Conservation (phyloP, 2,329 filamentous ascomycete genomes). For the Magnaporthales sp. region DNA sequence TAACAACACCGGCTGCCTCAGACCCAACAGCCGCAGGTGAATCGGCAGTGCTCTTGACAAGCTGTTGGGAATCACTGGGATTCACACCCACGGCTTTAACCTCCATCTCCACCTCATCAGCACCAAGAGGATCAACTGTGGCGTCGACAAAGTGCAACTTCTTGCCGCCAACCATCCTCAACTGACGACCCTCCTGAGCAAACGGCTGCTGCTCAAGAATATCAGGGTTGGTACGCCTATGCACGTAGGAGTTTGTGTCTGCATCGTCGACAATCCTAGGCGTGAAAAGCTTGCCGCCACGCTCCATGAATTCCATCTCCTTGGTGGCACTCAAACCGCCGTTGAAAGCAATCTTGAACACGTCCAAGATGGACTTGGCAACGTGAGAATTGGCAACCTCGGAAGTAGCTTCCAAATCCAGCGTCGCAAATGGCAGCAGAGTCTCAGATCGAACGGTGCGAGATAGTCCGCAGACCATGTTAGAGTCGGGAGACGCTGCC, state of each 20-base stretch:
- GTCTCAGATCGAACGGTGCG: conserved; percentile 38
- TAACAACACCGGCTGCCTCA: conserved; percentile 14
- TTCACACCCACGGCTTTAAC: conserved; percentile 20
- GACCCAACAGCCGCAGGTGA: conserved; percentile 7
- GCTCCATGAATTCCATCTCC: conserved; percentile 10
- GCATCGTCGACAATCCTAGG: conserved; percentile 5
- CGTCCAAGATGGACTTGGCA: conserved; percentile 2
- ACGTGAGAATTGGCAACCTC: conserved; percentile 9
- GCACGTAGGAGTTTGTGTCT: conserved; percentile 7
- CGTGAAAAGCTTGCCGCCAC: conserved; percentile 2
- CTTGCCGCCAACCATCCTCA: conserved; percentile 13
- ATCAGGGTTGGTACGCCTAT: conserved; percentile 6
- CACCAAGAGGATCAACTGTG: conserved; percentile 2
- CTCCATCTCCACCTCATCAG: conserved; percentile 16
- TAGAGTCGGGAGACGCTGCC: conserved; percentile 26
- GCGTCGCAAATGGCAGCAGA: conserved; percentile 17
- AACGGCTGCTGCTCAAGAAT: conserved; percentile 7
- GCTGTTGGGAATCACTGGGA: conserved; percentile 17
- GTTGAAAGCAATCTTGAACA: conserved; percentile 5
- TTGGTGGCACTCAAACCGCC: background rate
- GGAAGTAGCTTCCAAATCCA: conserved; percentile 18
- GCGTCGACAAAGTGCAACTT: conserved; percentile 14
- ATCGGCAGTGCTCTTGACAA: background rate
- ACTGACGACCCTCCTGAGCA: conserved; percentile 9
- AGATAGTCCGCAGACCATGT: conserved; percentile 35